Conservation (phyloP, 2,329 filamentous ascomycete genomes). For the Aspergillus pseudoviridinutans region DNA sequence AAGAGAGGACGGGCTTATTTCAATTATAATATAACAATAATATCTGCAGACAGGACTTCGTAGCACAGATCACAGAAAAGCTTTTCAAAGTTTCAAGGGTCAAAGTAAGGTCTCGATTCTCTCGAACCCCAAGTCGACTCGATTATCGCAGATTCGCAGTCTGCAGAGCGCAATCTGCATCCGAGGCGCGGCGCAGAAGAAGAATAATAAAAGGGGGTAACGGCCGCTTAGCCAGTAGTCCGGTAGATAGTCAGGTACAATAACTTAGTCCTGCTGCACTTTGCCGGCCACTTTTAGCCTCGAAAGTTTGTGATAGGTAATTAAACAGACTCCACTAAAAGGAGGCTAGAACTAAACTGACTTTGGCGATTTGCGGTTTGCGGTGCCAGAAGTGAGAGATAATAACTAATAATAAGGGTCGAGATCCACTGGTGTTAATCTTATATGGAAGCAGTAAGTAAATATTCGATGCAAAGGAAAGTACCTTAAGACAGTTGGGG, state of each 20-base stretch:
- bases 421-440: background rate
- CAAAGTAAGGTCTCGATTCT: slow-evolving; percentile 1
- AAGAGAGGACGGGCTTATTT: slow-evolving; percentile 2
- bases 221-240: slow-evolving; percentile 1
- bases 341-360: background rate
- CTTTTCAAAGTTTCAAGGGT: background rate
- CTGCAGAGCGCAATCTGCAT: background rate
- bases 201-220: slow-evolving; percentile 4
- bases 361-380: background rate
- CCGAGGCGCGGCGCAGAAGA: background rate
- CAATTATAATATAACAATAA: background rate
- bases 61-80: background rate
- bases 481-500: background rate
- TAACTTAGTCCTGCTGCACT: background rate
- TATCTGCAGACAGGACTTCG: background rate
- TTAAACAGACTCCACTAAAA: background rate
- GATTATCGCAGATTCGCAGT: background rate
- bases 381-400: background rate
- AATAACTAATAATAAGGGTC: background rate
- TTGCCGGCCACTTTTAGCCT: background rate
- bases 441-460: background rate
- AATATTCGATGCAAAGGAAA: background rate
- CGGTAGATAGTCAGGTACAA: slow-evolving; percentile 3
- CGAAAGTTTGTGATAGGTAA: background rate
- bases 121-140: background rate